Base-by-base conservation (phyloP, 2,329 filamentous ascomycete genomes). In the Didymella arachidicola region DNA sequence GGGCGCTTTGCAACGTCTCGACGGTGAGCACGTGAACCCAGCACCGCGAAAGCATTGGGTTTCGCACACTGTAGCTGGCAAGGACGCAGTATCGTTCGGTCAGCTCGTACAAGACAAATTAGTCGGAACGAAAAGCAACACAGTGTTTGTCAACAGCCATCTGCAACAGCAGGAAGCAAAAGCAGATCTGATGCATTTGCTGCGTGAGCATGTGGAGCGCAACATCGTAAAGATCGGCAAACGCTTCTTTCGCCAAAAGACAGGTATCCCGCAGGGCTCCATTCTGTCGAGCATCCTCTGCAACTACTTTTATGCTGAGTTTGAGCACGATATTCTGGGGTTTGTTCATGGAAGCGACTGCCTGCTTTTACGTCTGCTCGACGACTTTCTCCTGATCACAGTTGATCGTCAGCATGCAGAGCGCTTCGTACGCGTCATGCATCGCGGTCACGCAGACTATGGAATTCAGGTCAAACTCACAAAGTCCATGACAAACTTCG, bases 241-340 rank as follows among this genome's bases (percentile, higher is more conserved):
- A 78, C 91, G 89, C 66, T 93, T 88, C 74, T 97, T 95, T 74
- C 86, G 92, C 25, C 95, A 99, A 74, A 94, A 88, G 74, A 81
- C 84, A 22, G 95, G 95, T 14, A 98, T 99, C 38, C 93, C 95
- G 0, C 95, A 99, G 75, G 95, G 95, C 7, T 97, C 93, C 0
- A 85, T 97, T 1, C 75, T 99, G 5, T 97, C 93, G 0, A 91
- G 89, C 42, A 82, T 93, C 39, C 82, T 99, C 5, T 98, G 95
- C 81, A 98, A 93, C 77, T 94, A 96, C 78, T 97, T 98, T 76
- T 99, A 99, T 72, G 93, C 91, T 6, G 88, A 95, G 62, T 84
- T 98, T 1, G 95, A 99, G 76, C 78, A 78, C 7, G 82, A 87
- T 26, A 80, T 89, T 14, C 80, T 98, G 2, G 72, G 71, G 0